Conservation (phyloP, 2,329 filamentous ascomycete genomes). For the Xylaria sp. region DNA sequence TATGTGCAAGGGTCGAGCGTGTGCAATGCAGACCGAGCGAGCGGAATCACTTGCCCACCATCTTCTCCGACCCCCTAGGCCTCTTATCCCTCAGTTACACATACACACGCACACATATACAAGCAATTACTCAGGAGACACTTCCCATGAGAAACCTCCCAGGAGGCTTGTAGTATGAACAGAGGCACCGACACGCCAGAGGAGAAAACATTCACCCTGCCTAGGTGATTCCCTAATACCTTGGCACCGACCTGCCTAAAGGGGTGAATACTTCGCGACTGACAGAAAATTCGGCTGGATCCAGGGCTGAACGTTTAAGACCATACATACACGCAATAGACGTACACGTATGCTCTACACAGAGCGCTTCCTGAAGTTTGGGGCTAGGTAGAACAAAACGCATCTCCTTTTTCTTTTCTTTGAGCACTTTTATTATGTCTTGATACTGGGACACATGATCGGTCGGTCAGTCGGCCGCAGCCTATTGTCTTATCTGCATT, state of each 20-base stretch:
- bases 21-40: slow-evolving; percentile 14
- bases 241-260: not conserved
- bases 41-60: slow-evolving; percentile 14
- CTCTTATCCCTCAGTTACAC: not conserved
- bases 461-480: slow-evolving; percentile 9
- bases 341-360: slow-evolving; percentile 4
- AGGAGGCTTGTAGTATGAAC: not conserved
- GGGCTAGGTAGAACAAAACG: not conserved
- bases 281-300: not conserved
- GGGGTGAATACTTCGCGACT: not conserved
- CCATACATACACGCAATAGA: not conserved
- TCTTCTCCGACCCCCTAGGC: not conserved
- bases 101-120: not conserved
- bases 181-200: not conserved
- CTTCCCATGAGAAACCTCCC: not conserved
- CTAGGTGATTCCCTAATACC: not conserved
- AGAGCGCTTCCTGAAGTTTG: not conserved
- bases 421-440: not conserved
- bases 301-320: not conserved
- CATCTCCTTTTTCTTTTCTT: not conserved
- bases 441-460: not conserved
- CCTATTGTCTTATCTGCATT: not conserved
- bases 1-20: slow-evolving; percentile 1
- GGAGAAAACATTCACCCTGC: not conserved
- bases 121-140: not conserved